Conservation (phyloP, 345 rosid species). For the Gossypioides kirkii region DNA sequence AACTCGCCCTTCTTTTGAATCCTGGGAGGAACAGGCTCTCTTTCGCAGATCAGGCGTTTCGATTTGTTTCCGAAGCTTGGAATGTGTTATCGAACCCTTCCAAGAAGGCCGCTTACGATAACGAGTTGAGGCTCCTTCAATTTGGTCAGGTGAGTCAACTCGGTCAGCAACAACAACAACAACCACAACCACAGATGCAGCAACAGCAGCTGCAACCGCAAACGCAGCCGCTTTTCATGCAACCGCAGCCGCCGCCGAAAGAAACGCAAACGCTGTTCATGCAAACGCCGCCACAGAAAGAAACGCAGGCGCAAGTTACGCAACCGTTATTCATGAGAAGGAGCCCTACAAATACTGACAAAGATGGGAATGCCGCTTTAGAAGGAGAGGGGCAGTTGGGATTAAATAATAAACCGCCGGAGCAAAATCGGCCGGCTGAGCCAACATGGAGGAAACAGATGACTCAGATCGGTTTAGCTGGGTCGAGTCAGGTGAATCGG, state of each 20-base stretch:
- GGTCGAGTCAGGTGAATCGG: slow-evolving; percentile 8
- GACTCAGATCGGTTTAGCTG: background rate
- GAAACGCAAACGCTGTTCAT: slow-evolving; percentile 9
- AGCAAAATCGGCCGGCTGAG: slow-evolving; percentile 21
- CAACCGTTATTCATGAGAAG: background rate
- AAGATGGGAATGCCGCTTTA: background rate
- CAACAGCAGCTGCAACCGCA: slow-evolving; percentile 15
- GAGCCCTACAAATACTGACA: slow-evolving; percentile 10
- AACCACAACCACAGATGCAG: background rate
- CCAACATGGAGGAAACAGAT: slow-evolving; percentile 15
- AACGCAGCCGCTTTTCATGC: slow-evolving; percentile 16
- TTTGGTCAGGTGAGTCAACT: slow-evolving; percentile 38
- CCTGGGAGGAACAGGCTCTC: slow-evolving; percentile 60
- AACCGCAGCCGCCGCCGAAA: slow-evolving; percentile 16
- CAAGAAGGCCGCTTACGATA: slow-evolving; percentile 68
- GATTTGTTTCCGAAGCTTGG: slow-evolving; percentile 82
- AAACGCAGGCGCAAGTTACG: slow-evolving; percentile 1
- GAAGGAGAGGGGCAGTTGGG: slow-evolving; percentile 25
- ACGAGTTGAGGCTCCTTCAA: slow-evolving; percentile 60
- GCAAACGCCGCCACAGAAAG: slow-evolving; percentile 4
- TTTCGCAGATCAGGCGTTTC: slow-evolving; percentile 71
- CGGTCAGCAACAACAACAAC: slow-evolving; percentile 16
- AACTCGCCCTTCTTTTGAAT: slow-evolving; percentile 64
- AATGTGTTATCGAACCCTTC: slow-evolving; percentile 58
- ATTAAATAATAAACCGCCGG: slow-evolving; percentile 19